A percentile compares a stretch with the other conserved stretches of the same genome.
Evolutionary conservation across 225 moss, liverwort and hornwort species (phyloP).

Genomic region (Polytrichum commune): DNA sequence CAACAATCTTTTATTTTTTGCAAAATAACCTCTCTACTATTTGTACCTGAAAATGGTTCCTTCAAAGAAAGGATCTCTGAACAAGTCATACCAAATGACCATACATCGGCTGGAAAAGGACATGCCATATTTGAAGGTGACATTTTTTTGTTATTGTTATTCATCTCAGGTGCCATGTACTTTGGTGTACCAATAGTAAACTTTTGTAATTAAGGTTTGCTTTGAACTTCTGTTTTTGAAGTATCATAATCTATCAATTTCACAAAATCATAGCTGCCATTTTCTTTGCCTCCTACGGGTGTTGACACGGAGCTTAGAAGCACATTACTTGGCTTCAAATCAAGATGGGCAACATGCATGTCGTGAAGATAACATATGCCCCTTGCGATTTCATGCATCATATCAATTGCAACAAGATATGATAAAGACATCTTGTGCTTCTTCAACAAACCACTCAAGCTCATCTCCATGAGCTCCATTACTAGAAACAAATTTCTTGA

Average conservation of each 20-base stretch:
- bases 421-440: background rate
- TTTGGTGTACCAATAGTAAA: background rate
- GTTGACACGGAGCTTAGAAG: background rate
- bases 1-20: background rate
- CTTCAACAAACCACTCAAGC: background rate
- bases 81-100: background rate
- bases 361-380: conserved; percentile 7
- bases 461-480: background rate
- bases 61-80: background rate
- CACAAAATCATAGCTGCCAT: background rate
- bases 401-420: background rate
- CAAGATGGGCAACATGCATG: conserved; percentile 1
- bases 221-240: background rate
- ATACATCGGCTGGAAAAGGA: background rate
- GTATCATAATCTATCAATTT: background rate
- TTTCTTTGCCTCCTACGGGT: no score
- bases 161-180: conserved; percentile 1
- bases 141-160: background rate
- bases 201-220: background rate
- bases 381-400: background rate
- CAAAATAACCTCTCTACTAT: background rate
- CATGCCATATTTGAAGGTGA: background rate
- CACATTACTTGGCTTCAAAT: conserved; percentile 6
- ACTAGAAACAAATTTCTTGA: background rate
- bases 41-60: background rate